Percentiles rank a stretch among this genome's conserved stretches.
These are phyloP conservation scores for Amoeboaphelidium protococcarum DNA, from an alignment of 371 early-diverging fungal genomes.

Conservation along the genomic window DNA sequence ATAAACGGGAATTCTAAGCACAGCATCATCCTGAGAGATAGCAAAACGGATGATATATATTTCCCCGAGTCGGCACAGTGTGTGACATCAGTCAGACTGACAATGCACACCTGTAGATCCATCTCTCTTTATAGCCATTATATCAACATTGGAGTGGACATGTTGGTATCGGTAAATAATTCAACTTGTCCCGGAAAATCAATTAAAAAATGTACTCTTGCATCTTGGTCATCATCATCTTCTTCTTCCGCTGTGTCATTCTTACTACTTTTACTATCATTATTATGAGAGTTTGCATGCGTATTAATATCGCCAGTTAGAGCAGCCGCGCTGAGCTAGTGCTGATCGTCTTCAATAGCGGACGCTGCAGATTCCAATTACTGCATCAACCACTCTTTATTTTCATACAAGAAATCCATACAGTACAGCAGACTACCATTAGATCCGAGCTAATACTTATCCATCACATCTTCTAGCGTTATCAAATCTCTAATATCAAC, in stretches of 20 bases:
- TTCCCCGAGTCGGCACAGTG: constrained; percentile 19
- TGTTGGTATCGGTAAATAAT: constrained; percentile 84
- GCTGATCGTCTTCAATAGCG: too few relatives aligned
- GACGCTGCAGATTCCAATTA: too few relatives aligned
- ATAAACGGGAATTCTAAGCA: constrained; percentile 23
- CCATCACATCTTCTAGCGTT: constrained; percentile 26
- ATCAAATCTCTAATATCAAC: constrained; percentile 30
- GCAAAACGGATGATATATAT: constrained; percentile 18
- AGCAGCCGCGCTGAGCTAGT: too few relatives aligned
- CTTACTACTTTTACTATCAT: too few relatives aligned
- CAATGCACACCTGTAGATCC: constrained; percentile 10
- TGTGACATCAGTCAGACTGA: constrained; percentile 23
- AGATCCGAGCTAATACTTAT: constrained; percentile 25
- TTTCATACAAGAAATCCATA: constrained; percentile 24
- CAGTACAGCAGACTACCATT: constrained; percentile 27
- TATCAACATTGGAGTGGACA: too few relatives aligned
- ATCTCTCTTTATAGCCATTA: background rate
- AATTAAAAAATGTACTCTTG: constrained; percentile 77
- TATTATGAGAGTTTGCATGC: too few relatives aligned
- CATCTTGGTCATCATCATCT: too few relatives aligned
- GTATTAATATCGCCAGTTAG: too few relatives aligned
- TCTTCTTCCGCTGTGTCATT: too few relatives aligned
- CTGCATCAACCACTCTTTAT: constrained; percentile 19
- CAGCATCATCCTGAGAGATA: constrained; percentile 21
- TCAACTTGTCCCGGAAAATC: constrained; percentile 99